Percentiles rank a stretch among this genome's conserved stretches.
These are phyloP conservation scores for Diaporthe capsici DNA, from an alignment of 2,329 filamentous ascomycete species.

Conservation along the genomic window DNA sequence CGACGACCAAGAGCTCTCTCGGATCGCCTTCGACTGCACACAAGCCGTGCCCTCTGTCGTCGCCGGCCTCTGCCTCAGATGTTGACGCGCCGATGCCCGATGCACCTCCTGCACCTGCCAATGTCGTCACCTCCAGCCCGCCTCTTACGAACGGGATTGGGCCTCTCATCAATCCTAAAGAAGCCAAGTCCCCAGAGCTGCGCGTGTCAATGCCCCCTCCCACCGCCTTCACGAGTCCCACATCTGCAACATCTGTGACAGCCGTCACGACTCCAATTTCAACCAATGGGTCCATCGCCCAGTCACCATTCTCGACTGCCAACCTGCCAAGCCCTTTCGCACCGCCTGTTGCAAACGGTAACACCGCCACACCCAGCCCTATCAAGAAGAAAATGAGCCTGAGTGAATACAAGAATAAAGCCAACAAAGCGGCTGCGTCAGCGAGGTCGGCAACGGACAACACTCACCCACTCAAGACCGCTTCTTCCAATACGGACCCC, in stretches of 20 bases:
- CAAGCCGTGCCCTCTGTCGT: constrained; percentile 33
- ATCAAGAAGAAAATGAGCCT: constrained; percentile 77
- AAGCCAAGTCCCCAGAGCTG: constrained; percentile 60
- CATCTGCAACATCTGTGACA: constrained; percentile 47
- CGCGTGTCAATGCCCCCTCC: constrained; percentile 71
- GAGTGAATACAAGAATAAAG: constrained; percentile 74
- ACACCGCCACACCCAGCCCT: constrained; percentile 67
- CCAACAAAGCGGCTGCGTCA: constrained; percentile 65
- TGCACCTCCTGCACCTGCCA: constrained; percentile 49
- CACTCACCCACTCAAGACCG: constrained; percentile 60
- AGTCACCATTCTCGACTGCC: constrained; percentile 65
- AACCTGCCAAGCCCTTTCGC: constrained; percentile 60
- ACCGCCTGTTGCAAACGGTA: constrained; percentile 58
- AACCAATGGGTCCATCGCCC: constrained; percentile 57
- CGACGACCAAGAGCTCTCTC: constrained; percentile 48
- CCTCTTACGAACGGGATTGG: constrained; percentile 40
- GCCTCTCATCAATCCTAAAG: constrained; percentile 44
- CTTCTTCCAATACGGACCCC: constrained; percentile 54
- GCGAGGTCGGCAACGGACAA: constrained; percentile 28
- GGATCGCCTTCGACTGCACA: constrained; percentile 31
- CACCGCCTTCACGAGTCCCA: constrained; percentile 62
- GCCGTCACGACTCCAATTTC: constrained; percentile 63
- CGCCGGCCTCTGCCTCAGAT: constrained; percentile 41
- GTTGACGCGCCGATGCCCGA: constrained; percentile 53
- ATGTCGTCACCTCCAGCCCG: constrained; percentile 30